Conservation (phyloP, 768 basidiomycete species). For the Agrocybe pediades region DNA sequence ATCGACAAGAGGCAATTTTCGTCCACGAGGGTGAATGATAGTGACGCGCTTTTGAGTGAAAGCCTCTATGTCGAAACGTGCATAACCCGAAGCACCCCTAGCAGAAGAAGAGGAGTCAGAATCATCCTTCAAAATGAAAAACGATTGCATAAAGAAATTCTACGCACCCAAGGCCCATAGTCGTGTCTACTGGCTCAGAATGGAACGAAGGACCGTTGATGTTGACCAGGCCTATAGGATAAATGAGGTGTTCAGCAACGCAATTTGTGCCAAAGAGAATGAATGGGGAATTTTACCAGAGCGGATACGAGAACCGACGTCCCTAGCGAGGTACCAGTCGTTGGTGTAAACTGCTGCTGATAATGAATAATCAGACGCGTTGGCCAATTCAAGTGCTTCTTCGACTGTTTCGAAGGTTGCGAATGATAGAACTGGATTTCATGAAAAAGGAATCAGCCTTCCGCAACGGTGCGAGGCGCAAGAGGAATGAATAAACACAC, state of each 20-base stretch:
- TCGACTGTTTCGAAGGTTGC: constrained; percentile 47
- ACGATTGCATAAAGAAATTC: no score
- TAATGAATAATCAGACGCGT: constrained; percentile 54
- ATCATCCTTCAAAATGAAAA: neutral
- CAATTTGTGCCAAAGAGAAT: no score
- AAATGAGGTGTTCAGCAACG: neutral
- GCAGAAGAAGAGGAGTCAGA: neutral
- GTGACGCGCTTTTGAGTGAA: neutral
- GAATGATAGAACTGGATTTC: constrained; percentile 41
- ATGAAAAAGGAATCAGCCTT: no score
- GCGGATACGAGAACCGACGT: neutral
- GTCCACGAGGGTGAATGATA: neutral
- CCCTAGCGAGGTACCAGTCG: constrained; percentile 38
- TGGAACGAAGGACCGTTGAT: neutral
- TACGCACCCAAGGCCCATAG: neutral
- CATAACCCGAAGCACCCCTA: neutral
- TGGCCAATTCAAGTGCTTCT: constrained; percentile 58
- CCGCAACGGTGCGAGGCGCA: no score
- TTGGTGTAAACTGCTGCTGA: constrained; percentile 53
- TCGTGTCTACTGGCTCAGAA: neutral
- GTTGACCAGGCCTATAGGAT: neutral
- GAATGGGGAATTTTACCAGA: neutral
- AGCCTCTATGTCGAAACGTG: neutral
- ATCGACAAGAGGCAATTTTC: neutral
- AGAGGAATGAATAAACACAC: constrained; percentile 24